Percentiles rank a stretch among this genome's conserved stretches.
These are phyloP conservation scores for Clarkia xantiana DNA, from an alignment of 345 rosid species.

Conservation along the genomic window DNA sequence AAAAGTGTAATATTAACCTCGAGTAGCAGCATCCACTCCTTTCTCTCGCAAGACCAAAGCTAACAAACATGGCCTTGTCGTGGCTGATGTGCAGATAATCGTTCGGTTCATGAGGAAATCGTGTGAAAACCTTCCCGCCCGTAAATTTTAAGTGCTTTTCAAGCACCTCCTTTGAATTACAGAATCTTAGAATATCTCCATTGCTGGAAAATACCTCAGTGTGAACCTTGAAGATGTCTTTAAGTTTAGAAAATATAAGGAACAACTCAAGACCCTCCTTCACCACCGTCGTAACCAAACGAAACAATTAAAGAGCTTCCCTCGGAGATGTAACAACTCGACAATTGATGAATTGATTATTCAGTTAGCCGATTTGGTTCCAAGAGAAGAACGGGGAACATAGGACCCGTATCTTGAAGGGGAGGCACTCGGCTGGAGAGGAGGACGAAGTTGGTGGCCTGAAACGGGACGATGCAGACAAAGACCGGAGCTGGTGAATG, in stretches of 20 bases:
- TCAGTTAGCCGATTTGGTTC: too few relatives aligned
- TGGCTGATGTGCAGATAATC: constrained; percentile 97
- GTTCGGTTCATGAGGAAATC: constrained; percentile 97
- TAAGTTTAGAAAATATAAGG: constrained; percentile 64
- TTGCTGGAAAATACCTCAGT: constrained; percentile 73
- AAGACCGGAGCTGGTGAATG: too few relatives aligned
- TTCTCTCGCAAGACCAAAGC: constrained; percentile 94
- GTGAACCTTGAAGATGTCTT: constrained; percentile 81
- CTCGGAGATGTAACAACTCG: too few relatives aligned
- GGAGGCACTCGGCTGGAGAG: too few relatives aligned
- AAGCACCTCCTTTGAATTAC: constrained; percentile 68
- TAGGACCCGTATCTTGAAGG: too few relatives aligned
- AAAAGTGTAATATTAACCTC: constrained; percentile 28
- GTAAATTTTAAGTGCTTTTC: constrained; percentile 69
- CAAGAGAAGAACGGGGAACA: too few relatives aligned
- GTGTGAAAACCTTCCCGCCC: constrained; percentile 63
- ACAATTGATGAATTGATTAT: too few relatives aligned
- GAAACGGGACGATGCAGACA: too few relatives aligned
- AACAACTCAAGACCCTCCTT: constrained; percentile 47
- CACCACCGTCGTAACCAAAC: constrained; percentile 19
- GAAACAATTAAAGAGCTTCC: neutral
- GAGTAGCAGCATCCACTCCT: constrained; percentile 79
- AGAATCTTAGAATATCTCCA: constrained; percentile 61
- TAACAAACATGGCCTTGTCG: constrained; percentile 98
- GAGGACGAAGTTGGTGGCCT: too few relatives aligned